phyloP scores from a whole-genome alignment of 169 alveolate genomes.

The Babesia gibsoni region DNA sequence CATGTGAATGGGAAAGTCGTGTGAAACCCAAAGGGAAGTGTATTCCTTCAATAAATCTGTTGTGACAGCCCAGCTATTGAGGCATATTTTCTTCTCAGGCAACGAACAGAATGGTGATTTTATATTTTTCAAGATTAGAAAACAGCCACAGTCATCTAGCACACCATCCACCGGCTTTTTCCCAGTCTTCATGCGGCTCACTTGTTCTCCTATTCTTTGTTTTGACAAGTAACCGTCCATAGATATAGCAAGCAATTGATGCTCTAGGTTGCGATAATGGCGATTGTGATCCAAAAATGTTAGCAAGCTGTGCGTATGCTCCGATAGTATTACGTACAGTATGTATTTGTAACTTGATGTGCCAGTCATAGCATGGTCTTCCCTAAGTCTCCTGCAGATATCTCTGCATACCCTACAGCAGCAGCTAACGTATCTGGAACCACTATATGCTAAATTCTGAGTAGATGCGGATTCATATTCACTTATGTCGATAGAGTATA shows the following conservation, averaged over 20 bases:
- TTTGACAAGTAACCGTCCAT: conserved; percentile 10
- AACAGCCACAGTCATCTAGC: conserved; percentile 23
- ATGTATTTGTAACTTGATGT: not conserved
- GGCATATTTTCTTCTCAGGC: not conserved
- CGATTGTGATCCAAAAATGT: conserved; percentile 35
- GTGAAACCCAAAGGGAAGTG: not conserved
- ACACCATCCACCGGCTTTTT: not conserved
- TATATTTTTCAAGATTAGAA: not conserved
- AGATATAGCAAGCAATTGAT: conserved; percentile 11
- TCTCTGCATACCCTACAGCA: conserved; percentile 7
- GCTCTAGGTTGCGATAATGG: conserved; percentile 4
- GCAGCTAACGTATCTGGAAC: not conserved
- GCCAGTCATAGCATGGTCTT: not conserved
- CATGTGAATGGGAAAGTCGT: conserved; percentile 10
- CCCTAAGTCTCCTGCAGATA: not conserved
- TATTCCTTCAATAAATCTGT: conserved; percentile 13
- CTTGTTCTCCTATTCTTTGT: not conserved
- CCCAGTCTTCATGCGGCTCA: not conserved
- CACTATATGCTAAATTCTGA: not conserved
- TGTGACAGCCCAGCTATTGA: not conserved
- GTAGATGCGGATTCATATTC: not conserved
- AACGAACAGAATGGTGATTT: not conserved
- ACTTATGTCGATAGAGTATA: conserved; percentile 8
- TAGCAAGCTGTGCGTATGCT: not conserved
- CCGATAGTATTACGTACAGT: not conserved